Evolutionary conservation across 441 rosid species (phyloP).

Genomic region (Isatis lusitanica): DNA sequence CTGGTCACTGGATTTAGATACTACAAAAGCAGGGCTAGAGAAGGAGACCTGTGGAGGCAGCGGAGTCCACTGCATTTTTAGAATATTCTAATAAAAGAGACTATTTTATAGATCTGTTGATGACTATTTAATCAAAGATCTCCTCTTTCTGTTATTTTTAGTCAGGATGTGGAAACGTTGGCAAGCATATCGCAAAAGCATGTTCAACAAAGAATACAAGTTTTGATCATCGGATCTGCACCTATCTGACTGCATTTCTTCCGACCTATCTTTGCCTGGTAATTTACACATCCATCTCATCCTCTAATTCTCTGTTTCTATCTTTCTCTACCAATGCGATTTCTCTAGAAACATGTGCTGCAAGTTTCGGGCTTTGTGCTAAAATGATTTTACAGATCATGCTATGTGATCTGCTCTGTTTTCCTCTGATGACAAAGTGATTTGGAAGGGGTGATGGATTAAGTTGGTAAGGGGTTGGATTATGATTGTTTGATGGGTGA

Average conservation of each 20-base stretch:
- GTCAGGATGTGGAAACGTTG: slow-evolving; percentile 26
- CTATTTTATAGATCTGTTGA: slow-evolving; percentile 29
- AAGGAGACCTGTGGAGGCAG: slow-evolving; percentile 20
- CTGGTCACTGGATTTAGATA: background rate
- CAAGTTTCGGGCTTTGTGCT: slow-evolving; percentile 14
- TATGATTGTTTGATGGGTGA: slow-evolving; percentile 76
- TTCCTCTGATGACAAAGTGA: slow-evolving; percentile 45
- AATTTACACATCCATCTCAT: slow-evolving; percentile 7
- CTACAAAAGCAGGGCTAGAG: background rate
- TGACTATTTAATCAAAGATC: slow-evolving; percentile 22
- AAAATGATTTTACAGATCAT: slow-evolving; percentile 34
- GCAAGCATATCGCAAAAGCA: slow-evolving; percentile 20
- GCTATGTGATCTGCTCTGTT: slow-evolving; percentile 39
- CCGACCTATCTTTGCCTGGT: slow-evolving; percentile 22
- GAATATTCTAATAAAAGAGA: slow-evolving; percentile 36
- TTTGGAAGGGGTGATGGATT: slow-evolving; percentile 41
- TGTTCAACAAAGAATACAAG: slow-evolving; percentile 20
- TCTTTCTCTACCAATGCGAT: background rate
- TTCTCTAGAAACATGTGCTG: slow-evolving; percentile 14
- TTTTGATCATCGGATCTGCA: slow-evolving; percentile 16
- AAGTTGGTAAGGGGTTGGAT: slow-evolving; percentile 26
- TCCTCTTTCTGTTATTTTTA: slow-evolving; percentile 29
- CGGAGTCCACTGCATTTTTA: slow-evolving; percentile 31
- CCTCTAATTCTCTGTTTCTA: slow-evolving; percentile 17
- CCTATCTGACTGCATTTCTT: slow-evolving; percentile 15